phyloP scores from a whole-genome alignment of 2,329 filamentous ascomycete genomes.

The Tolypocladium tundrense region DNA sequence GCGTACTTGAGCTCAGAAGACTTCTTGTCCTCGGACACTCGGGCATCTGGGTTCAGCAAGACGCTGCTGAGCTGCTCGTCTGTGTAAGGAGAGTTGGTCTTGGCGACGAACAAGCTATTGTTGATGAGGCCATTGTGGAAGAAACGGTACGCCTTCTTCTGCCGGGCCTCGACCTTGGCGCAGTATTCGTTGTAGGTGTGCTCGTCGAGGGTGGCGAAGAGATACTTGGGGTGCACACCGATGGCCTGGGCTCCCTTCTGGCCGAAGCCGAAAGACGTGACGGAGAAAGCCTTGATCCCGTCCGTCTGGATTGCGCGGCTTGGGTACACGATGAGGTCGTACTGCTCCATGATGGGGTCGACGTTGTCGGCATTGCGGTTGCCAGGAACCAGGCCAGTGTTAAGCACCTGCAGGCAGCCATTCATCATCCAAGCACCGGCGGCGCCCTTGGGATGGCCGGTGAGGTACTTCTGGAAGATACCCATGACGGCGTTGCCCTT shows the following conservation, averaged over 20 bases:
- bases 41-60: slow-evolving; percentile 87
- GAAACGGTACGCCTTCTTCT: slow-evolving; percentile 98
- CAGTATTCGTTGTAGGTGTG: slow-evolving; percentile 74
- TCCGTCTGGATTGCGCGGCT: slow-evolving; percentile 94
- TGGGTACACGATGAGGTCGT: slow-evolving; percentile 95
- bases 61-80: slow-evolving; percentile 79
- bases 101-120: slow-evolving; percentile 95
- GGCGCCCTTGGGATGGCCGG: slow-evolving; percentile 97
- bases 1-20: slow-evolving; percentile 68
- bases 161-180: slow-evolving; percentile 78
- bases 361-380: slow-evolving; percentile 98
- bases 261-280: slow-evolving; percentile 98
- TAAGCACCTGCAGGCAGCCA: slow-evolving; percentile 89
- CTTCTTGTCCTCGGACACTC: slow-evolving; percentile 81
- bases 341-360: slow-evolving; percentile 92
- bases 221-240: slow-evolving; percentile 91
- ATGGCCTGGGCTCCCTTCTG: slow-evolving; percentile 98
- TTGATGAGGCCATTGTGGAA: slow-evolving; percentile 98
- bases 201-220: slow-evolving; percentile 89
- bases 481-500: slow-evolving; percentile 95
- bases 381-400: slow-evolving; percentile 85
- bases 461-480: slow-evolving; percentile 99
- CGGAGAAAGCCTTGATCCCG: slow-evolving; percentile 95
- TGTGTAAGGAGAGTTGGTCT: slow-evolving; percentile 80
- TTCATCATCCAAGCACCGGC: slow-evolving; percentile 99